These are phyloP conservation scores for Saccharomycopsis phalli DNA, from an alignment of 1,139 yeast species.

Conservation along the genomic window DNA sequence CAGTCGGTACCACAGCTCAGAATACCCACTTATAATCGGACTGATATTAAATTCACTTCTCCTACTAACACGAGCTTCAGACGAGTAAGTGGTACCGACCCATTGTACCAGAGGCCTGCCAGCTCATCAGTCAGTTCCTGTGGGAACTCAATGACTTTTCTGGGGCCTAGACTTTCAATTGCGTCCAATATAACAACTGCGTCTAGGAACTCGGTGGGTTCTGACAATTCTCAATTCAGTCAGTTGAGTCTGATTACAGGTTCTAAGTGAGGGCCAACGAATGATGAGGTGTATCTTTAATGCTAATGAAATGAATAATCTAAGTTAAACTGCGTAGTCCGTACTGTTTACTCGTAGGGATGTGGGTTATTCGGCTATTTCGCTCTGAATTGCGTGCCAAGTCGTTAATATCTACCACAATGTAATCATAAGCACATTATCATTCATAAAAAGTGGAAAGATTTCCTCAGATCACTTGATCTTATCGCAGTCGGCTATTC, in stretches of 20 bases:
- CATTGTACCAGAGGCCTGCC: background rate
- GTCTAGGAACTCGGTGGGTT: constrained; percentile 9
- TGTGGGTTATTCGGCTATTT: no score
- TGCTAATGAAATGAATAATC: no score
- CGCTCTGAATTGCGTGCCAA: no score
- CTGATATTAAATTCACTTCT: constrained; percentile 3
- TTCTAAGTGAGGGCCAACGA: no score
- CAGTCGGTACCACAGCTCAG: constrained; percentile 15
- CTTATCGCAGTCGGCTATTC: no score
- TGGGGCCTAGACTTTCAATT: background rate
- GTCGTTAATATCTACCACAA: no score
- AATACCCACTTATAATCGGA: background rate
- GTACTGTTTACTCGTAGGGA: no score
- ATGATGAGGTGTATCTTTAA: no score
- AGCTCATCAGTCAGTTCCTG: background rate
- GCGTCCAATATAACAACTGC: background rate
- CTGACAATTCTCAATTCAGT: constrained; percentile 2
- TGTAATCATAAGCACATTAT: no score
- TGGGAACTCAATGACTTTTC: background rate
- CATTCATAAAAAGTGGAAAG: no score
- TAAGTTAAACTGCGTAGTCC: no score
- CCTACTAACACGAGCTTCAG: constrained; percentile 2
- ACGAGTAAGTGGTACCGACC: constrained; percentile 1
- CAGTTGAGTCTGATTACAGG: constrained; percentile 3
- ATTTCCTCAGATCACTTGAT: no score